A percentile compares a stretch with the other conserved stretches of the same genome.
Evolutionary conservation across 176 grass and related monocot species (phyloP).

Genomic region (Typha latifolia): DNA sequence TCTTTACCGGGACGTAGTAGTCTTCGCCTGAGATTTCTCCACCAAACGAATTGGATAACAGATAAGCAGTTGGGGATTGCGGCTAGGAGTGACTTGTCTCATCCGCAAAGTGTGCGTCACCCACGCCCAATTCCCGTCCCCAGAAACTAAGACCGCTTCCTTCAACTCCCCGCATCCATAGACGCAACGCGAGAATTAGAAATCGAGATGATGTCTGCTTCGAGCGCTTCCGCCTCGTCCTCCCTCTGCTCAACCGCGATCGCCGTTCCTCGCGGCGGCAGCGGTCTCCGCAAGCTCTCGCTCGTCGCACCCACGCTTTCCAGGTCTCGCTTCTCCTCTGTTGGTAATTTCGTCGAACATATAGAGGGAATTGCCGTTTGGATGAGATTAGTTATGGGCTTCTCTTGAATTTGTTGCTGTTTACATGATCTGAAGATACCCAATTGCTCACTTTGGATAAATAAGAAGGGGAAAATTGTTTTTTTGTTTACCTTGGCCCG

Average conservation of each 20-base stretch:
- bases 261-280: constrained; percentile 28
- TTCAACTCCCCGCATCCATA: not conserved
- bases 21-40: not conserved
- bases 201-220: constrained; percentile 21
- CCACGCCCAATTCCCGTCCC: not conserved
- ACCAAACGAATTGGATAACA: not conserved
- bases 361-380: not conserved
- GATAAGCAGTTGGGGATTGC: not conserved
- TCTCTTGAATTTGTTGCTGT: not conserved
- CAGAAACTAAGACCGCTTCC: not conserved
- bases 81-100: not conserved
- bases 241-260: constrained; percentile 38
- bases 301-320: constrained; percentile 17
- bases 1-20: too few relatives aligned
- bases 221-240: constrained; percentile 35
- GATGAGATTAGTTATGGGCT: not conserved
- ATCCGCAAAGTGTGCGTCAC: not conserved
- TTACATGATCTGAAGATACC: too few relatives aligned
- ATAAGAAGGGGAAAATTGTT: too few relatives aligned
- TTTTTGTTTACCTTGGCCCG: too few relatives aligned
- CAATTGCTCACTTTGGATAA: too few relatives aligned
- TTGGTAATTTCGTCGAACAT: not conserved
- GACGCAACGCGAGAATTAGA: not conserved
- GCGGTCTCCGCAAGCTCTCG: constrained; percentile 24
- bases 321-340: constrained; percentile 7